These are phyloP conservation scores for Claviceps cyperi DNA, from an alignment of 2,329 filamentous ascomycete species.

Conservation along the genomic window DNA sequence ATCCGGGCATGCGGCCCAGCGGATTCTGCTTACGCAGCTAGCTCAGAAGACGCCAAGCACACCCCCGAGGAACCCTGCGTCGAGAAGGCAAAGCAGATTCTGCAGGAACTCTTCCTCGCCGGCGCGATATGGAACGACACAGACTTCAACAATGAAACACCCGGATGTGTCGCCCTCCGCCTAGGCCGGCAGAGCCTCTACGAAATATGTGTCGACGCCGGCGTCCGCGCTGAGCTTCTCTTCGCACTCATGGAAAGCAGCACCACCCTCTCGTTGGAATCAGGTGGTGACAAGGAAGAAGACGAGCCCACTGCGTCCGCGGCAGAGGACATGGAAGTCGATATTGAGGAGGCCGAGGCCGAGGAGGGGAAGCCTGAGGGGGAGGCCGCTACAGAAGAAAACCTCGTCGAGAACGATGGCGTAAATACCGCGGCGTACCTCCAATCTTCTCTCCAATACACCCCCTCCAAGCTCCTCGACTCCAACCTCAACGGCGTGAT, in stretches of 20 bases:
- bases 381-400: too few species aligned
- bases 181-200: conserved; percentile 61
- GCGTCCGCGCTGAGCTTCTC: conserved; percentile 78
- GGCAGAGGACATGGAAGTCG: conserved; percentile 11
- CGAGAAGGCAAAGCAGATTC: conserved; percentile 49
- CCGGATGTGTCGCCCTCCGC: conserved; percentile 67
- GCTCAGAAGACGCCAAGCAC: conserved; percentile 20
- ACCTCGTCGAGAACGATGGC: too few species aligned
- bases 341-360: too few species aligned
- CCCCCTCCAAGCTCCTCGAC: conserved; percentile 55
- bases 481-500: conserved; percentile 70
- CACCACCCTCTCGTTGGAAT: conserved; percentile 50
- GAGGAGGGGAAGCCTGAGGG: too few species aligned
- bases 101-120: conserved; percentile 66
- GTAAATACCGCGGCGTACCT: conserved; percentile 34
- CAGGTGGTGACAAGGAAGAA: conserved; percentile 18
- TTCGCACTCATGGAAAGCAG: conserved; percentile 73
- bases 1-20: conserved; percentile 57
- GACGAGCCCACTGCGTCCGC: conserved; percentile 11
- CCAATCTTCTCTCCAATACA: conserved; percentile 49
- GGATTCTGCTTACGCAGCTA: conserved; percentile 10
- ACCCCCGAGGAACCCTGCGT: conserved; percentile 28
- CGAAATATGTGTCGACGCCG: conserved; percentile 72
- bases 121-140: conserved; percentile 98
- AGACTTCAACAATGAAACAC: conserved; percentile 74